Conservation (phyloP, 495 filamentous ascomycete species). For the Aspergillus baeticus region DNA sequence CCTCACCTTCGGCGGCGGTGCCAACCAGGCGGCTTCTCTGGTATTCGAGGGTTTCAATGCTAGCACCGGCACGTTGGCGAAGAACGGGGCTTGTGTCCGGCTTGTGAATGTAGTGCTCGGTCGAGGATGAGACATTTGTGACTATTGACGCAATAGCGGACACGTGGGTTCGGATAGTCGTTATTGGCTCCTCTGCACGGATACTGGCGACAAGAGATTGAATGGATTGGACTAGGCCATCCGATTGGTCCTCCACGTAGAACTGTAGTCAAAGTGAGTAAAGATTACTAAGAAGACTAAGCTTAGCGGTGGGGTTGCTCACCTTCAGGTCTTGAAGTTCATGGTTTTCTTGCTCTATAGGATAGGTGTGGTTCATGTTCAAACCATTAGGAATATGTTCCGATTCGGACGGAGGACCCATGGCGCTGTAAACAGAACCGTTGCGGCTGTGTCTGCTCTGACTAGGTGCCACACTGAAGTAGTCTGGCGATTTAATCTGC, state of each 20-base stretch:
- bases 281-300: neutral
- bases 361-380: conserved; percentile 33
- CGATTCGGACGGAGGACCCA: conserved; percentile 45
- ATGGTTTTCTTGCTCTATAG: conserved; percentile 42
- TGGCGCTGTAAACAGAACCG: conserved; percentile 53
- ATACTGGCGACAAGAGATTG: conserved; percentile 79
- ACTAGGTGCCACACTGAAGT: conserved; percentile 46
- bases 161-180: conserved; percentile 68
- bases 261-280: conserved; percentile 42
- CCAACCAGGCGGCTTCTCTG: conserved; percentile 66
- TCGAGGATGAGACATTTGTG: conserved; percentile 64
- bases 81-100: conserved; percentile 41
- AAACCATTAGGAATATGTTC: conserved; percentile 34
- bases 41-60: conserved; percentile 59
- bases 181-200: conserved; percentile 64
- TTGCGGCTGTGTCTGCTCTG: conserved; percentile 48
- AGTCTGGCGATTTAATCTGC: conserved; percentile 47
- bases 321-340: conserved; percentile 76
- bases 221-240: conserved; percentile 75
- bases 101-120: conserved; percentile 55
- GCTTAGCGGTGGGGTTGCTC: conserved; percentile 6
- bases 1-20: conserved; percentile 63
- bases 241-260: conserved; percentile 84
- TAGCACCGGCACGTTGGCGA: conserved; percentile 57
- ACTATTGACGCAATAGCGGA: conserved; percentile 69